Evolutionary conservation across 192 early-diverging fungal genomes (phyloP).

Genomic region (Thoreauomyces humboldtii): DNA sequence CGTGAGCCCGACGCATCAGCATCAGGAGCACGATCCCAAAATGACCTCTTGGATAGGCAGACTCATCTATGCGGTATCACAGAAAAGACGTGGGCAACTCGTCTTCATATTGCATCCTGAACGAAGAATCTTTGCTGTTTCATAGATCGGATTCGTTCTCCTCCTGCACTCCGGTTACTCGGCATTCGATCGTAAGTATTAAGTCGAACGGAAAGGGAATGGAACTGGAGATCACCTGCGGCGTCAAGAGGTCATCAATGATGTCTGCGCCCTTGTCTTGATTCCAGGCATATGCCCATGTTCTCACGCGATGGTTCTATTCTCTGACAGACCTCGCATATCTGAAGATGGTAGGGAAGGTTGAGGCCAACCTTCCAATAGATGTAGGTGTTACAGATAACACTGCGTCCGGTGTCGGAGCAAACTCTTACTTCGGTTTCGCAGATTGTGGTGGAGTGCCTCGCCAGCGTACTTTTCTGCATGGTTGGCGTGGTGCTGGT

Average conservation of each 20-base stretch:
- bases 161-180: constrained; percentile 33
- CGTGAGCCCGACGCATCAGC: too few relatives aligned
- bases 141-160: constrained; percentile 22
- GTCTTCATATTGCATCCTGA: neutral
- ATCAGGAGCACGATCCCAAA: too few relatives aligned
- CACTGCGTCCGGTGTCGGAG: too few relatives aligned
- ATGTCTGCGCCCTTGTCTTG: too few relatives aligned
- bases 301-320: neutral
- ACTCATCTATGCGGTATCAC: constrained; percentile 16
- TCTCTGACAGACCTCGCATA: constrained; percentile 23
- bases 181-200: constrained; percentile 32
- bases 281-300: too few relatives aligned
- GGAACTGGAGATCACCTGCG: too few relatives aligned
- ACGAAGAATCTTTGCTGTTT: neutral
- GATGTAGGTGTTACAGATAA: constrained; percentile 25
- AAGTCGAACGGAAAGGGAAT: too few relatives aligned
- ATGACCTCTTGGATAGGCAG: constrained; percentile 28
- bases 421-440: neutral
- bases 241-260: too few relatives aligned
- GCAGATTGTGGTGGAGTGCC: constrained; percentile 26
- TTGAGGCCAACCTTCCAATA: constrained; percentile 9
- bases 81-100: neutral
- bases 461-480: constrained; percentile 12
- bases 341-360: constrained; percentile 21
- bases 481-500: constrained; percentile 18